Conservation (phyloP, 2,329 filamentous ascomycete genomes). For the Cryphonectria japonica region DNA sequence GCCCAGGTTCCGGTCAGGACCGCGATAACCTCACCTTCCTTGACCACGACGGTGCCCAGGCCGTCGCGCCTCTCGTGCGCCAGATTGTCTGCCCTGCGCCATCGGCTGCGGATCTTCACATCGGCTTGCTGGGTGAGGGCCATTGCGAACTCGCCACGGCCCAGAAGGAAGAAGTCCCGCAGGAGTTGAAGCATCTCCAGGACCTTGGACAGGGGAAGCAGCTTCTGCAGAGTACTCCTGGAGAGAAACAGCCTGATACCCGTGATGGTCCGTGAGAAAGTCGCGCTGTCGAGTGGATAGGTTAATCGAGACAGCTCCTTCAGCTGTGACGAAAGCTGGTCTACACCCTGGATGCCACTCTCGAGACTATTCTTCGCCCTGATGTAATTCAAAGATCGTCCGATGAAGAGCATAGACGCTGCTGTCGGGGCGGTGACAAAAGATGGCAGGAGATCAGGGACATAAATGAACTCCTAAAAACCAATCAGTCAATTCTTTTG, state of each 20-base stretch:
- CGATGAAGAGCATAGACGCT: conserved; percentile 86
- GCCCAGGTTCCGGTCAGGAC: conserved; percentile 80
- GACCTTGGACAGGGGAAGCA: conserved; percentile 78
- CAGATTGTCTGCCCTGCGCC: conserved; percentile 65
- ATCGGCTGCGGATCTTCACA: conserved; percentile 73
- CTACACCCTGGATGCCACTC: conserved; percentile 53
- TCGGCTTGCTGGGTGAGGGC: conserved; percentile 86
- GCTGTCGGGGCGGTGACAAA: conserved; percentile 79
- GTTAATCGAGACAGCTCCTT: conserved; percentile 68
- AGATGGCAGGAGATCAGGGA: conserved; percentile 68
- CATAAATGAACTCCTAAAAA: conserved; percentile 59
- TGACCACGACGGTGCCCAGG: conserved; percentile 69
- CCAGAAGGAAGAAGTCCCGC: conserved; percentile 84
- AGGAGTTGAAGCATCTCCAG: conserved; percentile 77
- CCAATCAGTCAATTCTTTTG: no score
- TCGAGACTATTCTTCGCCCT: conserved; percentile 57
- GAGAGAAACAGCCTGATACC: conserved; percentile 82
- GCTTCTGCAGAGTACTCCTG: conserved; percentile 77
- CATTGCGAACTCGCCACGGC: conserved; percentile 88
- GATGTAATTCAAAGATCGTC: conserved; percentile 85
- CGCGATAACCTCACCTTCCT: conserved; percentile 83
- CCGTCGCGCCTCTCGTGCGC: conserved; percentile 61
- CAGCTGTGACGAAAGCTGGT: conserved; percentile 70
- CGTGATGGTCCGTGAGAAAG: conserved; percentile 72
- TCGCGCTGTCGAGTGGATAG: conserved; percentile 74